Conservation (phyloP, 2,329 filamentous ascomycete species). For the Penicillium polonicum region DNA sequence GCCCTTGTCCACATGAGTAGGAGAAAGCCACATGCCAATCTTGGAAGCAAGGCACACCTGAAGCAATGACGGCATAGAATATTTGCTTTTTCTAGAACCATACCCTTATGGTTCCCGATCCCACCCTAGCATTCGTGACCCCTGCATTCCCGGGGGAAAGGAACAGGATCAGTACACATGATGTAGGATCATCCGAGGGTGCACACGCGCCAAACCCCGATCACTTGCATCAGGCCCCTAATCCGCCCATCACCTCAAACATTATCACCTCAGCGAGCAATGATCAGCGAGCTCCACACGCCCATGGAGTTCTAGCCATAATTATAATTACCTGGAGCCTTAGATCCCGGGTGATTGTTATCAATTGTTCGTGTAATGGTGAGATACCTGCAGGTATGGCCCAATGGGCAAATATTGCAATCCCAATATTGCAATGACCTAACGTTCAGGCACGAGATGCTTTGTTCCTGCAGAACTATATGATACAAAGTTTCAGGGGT, state of each 20-base stretch:
- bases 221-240: not conserved
- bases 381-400: too few species aligned
- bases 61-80: not conserved
- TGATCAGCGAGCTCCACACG: not conserved
- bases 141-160: not conserved
- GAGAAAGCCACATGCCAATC: not conserved
- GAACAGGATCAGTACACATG: not conserved
- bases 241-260: not conserved
- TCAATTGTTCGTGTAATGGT: not conserved
- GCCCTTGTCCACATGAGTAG: not conserved
- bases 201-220: not conserved
- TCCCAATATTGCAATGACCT: not conserved
- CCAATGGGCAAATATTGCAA: not conserved
- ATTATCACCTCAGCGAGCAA: not conserved
- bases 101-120: slow-evolving; percentile 1
- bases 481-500: slow-evolving; percentile 2
- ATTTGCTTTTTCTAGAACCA: not conserved
- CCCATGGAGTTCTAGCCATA: not conserved
- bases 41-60: not conserved
- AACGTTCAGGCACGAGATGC: not conserved
- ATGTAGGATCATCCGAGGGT: not conserved
- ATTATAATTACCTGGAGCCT: not conserved
- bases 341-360: not conserved
- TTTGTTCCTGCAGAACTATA: not conserved
- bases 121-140: not conserved